Evolutionary conservation across 305 asterid genomes (phyloP), one percentile per base, ranked within the genome.

Genomic region (Solanum hybrid): DNA sequence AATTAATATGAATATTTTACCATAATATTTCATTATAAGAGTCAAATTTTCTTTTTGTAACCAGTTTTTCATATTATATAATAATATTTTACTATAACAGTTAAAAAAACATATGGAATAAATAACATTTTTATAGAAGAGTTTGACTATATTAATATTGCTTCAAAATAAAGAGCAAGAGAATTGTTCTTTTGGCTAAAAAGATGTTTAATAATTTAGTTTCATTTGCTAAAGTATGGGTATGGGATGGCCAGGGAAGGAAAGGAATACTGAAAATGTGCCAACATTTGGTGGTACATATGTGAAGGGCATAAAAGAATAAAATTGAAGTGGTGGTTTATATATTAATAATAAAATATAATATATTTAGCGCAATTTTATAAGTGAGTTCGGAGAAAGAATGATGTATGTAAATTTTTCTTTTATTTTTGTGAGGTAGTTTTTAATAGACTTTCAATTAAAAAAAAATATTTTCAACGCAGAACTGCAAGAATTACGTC

Each of bases 201-300:
- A 45, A 29, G 29, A 4, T 1, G 4, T 45, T 29, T 45, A 15
- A 42, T 80, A 82, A 42, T 40, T 82, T 40, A 15, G n/a, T 81
- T 81, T 38, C 66, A 79, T 38, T 34, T 26, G 69, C 86, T 26
- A 80, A 80, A 38, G 36, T 14, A 26, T 80, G 36, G 24, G 34
- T 5, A 26, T 71, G 19, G 29, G n/a, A 36, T 79, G 64, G 38
- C 66, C 84, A 73, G 45, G 10, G 72, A 38, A n/a, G 40, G 73
- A 76, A 73, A 29, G 36, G 85, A 87, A 87, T 87, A 37, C 38
- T 73, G 73, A 76, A 40, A 27, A 37, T 73, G 89, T 87, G 85
- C 85, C 89, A 87, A 87, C 89, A 71, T 73, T 87, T 51, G 29
- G 73, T 87, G 89, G 89, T 73, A 27, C 85, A 73, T 29, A 73